Percentiles rank a stretch among this genome's conserved stretches.
phyloP scores from a whole-genome alignment of 306 rosid genomes.

The Lathyrus aphaca region DNA sequence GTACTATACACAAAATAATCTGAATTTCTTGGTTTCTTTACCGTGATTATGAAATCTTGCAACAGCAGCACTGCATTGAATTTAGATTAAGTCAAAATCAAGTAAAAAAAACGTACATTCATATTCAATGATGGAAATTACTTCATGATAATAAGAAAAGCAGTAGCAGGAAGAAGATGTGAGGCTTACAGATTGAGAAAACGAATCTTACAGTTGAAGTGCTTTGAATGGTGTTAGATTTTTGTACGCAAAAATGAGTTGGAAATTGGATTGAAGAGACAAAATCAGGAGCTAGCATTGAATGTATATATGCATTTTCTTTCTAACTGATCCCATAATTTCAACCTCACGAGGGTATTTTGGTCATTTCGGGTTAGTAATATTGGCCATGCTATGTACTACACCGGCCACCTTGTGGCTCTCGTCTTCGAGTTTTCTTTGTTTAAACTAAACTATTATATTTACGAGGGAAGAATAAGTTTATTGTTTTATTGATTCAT shows the following conservation, averaged over 20 bases:
- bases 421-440: too few species aligned
- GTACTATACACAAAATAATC: constrained; percentile 21
- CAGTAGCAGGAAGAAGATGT: not conserved
- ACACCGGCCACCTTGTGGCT: too few species aligned
- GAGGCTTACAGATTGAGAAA: not conserved
- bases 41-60: constrained; percentile 3
- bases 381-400: too few species aligned
- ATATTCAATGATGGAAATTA: not conserved
- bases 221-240: not conserved
- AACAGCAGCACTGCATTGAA: constrained; percentile 1
- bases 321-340: too few species aligned
- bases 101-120: not conserved
- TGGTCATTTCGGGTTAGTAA: too few species aligned
- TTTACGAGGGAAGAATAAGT: too few species aligned
- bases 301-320: too few species aligned
- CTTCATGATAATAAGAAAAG: not conserved
- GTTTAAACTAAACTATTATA: too few species aligned
- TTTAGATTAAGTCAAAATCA: constrained; percentile 1
- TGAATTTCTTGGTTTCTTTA: constrained; percentile 29
- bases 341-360: too few species aligned
- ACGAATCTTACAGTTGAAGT: not conserved
- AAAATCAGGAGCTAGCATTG: too few species aligned
- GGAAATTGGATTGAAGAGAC: too few species aligned
- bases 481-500: too few species aligned
- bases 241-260: not conserved